These are phyloP conservation scores for Fusarium sp. DNA, from an alignment of 2,329 filamentous ascomycete species.

Conservation along the genomic window DNA sequence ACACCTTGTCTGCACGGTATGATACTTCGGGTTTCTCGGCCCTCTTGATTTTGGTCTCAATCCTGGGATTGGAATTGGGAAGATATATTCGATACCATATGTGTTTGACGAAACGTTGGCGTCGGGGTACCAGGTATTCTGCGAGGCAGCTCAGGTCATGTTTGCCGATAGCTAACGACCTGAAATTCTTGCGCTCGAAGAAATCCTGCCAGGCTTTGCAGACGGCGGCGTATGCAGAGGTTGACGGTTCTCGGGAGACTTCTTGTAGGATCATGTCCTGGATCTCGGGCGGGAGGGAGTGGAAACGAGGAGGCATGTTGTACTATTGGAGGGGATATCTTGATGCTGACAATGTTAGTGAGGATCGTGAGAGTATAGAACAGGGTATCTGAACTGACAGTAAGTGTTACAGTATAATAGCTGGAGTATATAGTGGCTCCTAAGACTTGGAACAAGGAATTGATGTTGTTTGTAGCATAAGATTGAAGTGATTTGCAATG, in stretches of 20 bases:
- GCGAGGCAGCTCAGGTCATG: too few relatives aligned
- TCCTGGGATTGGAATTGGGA: too few relatives aligned
- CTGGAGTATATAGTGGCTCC: background rate
- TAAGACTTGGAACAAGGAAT: background rate
- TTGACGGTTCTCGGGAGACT: background rate
- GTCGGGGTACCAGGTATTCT: too few relatives aligned
- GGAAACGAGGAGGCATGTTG: slow-evolving; percentile 1
- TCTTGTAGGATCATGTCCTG: background rate
- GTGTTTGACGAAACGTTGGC: background rate
- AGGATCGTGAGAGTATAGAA: background rate
- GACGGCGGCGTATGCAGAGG: background rate
- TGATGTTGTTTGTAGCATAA: background rate
- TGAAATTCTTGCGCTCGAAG: slow-evolving; percentile 14
- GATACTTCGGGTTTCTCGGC: too few relatives aligned
- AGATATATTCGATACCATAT: background rate
- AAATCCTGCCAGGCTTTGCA: slow-evolving; percentile 1
- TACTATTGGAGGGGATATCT: background rate
- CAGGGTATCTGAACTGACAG: background rate
- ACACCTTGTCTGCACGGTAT: too few relatives aligned
- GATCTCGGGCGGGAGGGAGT: slow-evolving; percentile 1
- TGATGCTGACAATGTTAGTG: background rate
- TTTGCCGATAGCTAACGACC: fast-evolving
- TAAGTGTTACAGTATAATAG: too few relatives aligned
- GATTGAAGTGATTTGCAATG: background rate
- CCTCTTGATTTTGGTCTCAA: too few relatives aligned